These are phyloP conservation scores for Alternaria sp. DNA, from an alignment of 2,329 filamentous ascomycete species.

Conservation along the genomic window DNA sequence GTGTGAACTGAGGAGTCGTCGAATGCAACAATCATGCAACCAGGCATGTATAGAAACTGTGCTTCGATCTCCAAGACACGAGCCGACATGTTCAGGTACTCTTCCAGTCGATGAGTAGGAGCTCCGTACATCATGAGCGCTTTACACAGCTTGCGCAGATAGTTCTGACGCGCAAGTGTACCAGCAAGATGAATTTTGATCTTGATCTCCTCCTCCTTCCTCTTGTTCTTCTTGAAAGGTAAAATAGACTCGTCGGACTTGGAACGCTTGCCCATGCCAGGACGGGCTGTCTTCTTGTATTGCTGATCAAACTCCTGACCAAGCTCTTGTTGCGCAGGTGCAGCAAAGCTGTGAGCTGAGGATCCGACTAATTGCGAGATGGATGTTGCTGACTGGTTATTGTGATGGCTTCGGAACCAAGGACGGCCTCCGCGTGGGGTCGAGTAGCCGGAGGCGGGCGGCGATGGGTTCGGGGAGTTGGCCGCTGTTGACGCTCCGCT, in stretches of 20 bases:
- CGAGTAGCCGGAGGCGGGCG: conserved; percentile 53
- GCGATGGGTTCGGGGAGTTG: conserved; percentile 50
- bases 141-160: conserved; percentile 83
- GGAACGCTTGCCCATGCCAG: conserved; percentile 47
- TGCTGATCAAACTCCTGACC: conserved; percentile 54
- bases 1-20: conserved; percentile 77
- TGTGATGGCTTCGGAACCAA: conserved; percentile 50
- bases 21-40: conserved; percentile 94
- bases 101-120: conserved; percentile 88
- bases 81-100: conserved; percentile 90
- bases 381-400: conserved; percentile 51
- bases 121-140: conserved; percentile 91
- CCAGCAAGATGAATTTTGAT: conserved; percentile 70
- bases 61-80: conserved; percentile 88
- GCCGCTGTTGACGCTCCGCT: conserved; percentile 46
- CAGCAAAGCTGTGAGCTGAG: conserved; percentile 53
- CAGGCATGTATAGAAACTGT: conserved; percentile 88
- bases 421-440: conserved; percentile 49
- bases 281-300: conserved; percentile 47
- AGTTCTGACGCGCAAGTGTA: conserved; percentile 80
- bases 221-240: conserved; percentile 46
- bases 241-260: conserved; percentile 51
- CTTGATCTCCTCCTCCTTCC: conserved; percentile 61
- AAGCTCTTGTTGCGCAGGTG: conserved; percentile 52
- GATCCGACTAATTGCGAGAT: conserved; percentile 56